Evolutionary conservation across 2,329 filamentous ascomycete species (phyloP).

Genomic region (Dactylella cylindrospora): DNA sequence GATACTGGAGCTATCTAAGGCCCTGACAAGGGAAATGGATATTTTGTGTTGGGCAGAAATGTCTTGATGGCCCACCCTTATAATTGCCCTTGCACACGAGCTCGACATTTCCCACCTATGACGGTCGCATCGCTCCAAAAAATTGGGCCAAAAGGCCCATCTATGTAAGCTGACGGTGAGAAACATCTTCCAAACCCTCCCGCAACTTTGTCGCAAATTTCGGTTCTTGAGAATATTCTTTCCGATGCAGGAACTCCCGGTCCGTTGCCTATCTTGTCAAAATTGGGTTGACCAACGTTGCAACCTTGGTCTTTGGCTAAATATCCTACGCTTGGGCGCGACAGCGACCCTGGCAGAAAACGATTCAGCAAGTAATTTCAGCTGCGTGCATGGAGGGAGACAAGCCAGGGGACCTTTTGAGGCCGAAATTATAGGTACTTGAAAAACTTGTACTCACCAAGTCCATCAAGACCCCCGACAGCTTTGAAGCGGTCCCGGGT

Average conservation of each 20-base stretch:
- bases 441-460: conserved; percentile 15
- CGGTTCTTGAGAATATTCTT: conserved; percentile 22
- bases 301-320: no score
- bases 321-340: conserved; percentile 3
- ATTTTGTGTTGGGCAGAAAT: not conserved
- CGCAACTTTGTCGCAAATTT: conserved; percentile 10
- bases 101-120: not conserved
- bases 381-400: conserved; percentile 30
- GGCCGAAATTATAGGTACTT: conserved; percentile 27
- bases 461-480: no score
- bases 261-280: conserved; percentile 6
- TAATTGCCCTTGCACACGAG: no score
- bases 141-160: conserved; percentile 10
- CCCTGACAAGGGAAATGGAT: not conserved
- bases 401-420: conserved; percentile 7
- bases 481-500: no score
- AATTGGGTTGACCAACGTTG: conserved; percentile 19
- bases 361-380: conserved; percentile 12
- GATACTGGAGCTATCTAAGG: not conserved
- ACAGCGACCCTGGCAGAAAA: not conserved
- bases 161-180: conserved; percentile 29
- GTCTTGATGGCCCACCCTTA: not conserved
- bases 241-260: conserved; percentile 32
- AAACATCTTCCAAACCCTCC: conserved; percentile 15
- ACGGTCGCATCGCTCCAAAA: not conserved